Conservation (phyloP, 129 eudicot species). For the Saussurea involucrata region DNA sequence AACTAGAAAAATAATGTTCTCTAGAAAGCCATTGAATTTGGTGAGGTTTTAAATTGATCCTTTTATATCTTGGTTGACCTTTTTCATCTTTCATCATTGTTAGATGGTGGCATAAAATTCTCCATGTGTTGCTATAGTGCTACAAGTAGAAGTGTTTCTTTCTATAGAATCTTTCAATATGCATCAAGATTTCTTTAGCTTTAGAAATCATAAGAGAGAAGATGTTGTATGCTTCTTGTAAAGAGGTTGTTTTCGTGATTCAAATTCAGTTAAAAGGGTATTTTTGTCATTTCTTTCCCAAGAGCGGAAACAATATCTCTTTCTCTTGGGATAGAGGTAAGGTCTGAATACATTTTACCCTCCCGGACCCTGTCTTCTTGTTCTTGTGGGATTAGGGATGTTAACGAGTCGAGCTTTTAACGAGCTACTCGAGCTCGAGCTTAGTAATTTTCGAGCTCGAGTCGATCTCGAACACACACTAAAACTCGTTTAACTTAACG, state of each 20-base stretch:
- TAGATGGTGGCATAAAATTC: conserved; percentile 30
- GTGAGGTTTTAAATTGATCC: conserved; percentile 22
- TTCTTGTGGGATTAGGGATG: too few relatives aligned
- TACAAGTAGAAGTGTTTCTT: conserved; percentile 15
- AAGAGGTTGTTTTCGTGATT: not conserved
- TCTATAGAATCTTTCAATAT: conserved; percentile 13
- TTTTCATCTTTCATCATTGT: conserved; percentile 31
- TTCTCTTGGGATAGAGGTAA: not conserved
- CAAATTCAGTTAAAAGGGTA: not conserved
- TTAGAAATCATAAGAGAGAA: not conserved
- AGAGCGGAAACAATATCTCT: not conserved
- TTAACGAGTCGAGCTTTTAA: too few relatives aligned
- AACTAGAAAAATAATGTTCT: not conserved
- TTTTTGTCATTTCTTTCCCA: not conserved
- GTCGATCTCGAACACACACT: too few relatives aligned
- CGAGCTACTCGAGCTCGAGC: too few relatives aligned
- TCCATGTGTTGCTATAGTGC: conserved; percentile 16
- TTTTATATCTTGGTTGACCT: conserved; percentile 20
- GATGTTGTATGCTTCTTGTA: not conserved
- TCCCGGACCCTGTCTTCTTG: not conserved
- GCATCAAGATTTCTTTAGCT: conserved; percentile 8
- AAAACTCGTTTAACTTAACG: too few relatives aligned
- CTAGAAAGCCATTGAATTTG: conserved; percentile 17
- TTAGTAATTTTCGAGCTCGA: too few relatives aligned
- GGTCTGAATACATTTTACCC: not conserved